These are phyloP conservation scores for Drechslerella stenobrocha DNA, from an alignment of 2,329 filamentous ascomycete genomes.

Conservation along the genomic window DNA sequence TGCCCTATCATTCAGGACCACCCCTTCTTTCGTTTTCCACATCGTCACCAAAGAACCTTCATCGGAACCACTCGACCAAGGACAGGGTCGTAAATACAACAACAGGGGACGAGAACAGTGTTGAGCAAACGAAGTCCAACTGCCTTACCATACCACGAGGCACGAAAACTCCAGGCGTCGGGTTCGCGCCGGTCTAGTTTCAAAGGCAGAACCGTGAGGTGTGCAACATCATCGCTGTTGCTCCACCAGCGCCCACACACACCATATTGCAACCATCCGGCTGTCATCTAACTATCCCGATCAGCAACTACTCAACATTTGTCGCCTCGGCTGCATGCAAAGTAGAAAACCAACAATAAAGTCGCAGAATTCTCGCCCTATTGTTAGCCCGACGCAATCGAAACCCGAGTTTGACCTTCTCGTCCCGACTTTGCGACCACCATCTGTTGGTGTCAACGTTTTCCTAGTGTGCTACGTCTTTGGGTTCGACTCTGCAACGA, in stretches of 20 bases:
- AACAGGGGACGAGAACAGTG: slow-evolving; percentile 14
- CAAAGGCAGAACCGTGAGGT: slow-evolving; percentile 17
- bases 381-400: slow-evolving; percentile 1
- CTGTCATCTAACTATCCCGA: slow-evolving; percentile 20
- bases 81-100: slow-evolving; percentile 29
- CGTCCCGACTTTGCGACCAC: not conserved
- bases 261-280: not conserved
- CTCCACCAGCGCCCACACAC: slow-evolving; percentile 16
- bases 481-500: slow-evolving; percentile 37
- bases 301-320: slow-evolving; percentile 9
- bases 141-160: slow-evolving; percentile 15
- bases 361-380: not conserved
- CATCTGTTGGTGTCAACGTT: slow-evolving; percentile 19
- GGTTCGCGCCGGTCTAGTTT: slow-evolving; percentile 27
- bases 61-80: slow-evolving; percentile 19
- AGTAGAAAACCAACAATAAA: not conserved
- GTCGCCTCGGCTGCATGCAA: slow-evolving; percentile 6
- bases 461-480: slow-evolving; percentile 13
- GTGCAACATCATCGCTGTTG: slow-evolving; percentile 29
- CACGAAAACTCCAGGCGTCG: slow-evolving; percentile 38
- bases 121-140: slow-evolving; percentile 23
- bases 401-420: slow-evolving; percentile 9
- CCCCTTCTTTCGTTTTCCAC: slow-evolving; percentile 11
- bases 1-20: not conserved
- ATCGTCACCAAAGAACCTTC: slow-evolving; percentile 9